phyloP scores from a whole-genome alignment of 139 green algal genomes.

The Volvox reticuliferus region DNA sequence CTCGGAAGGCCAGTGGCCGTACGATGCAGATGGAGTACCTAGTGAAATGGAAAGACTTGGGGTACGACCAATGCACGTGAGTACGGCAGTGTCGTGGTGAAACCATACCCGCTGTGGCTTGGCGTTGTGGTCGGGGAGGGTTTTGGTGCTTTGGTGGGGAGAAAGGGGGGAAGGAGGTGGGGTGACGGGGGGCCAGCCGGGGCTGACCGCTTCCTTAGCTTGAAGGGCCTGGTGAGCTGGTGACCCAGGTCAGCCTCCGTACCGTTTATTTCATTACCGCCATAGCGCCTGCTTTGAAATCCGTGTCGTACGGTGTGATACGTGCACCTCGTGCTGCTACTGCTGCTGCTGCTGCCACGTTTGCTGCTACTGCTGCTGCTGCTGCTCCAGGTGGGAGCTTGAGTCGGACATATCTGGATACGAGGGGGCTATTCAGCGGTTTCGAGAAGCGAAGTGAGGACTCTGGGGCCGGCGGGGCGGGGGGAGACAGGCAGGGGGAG shows the following conservation, averaged over 20 bases:
- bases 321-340: background rate
- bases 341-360: background rate
- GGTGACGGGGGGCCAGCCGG: background rate
- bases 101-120: background rate
- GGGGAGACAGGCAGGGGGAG: background rate
- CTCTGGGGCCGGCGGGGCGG: too few relatives aligned
- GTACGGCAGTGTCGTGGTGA: background rate
- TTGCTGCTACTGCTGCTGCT: background rate
- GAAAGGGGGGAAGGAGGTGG: background rate
- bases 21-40: conserved; percentile 60
- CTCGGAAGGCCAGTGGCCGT: background rate
- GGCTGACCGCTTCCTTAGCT: background rate
- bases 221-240: too few relatives aligned
- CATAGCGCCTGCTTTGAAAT: too few relatives aligned
- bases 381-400: conserved; percentile 45
- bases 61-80: conserved; percentile 67
- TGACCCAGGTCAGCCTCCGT: too few relatives aligned
- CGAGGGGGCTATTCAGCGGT: conserved; percentile 13
- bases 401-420: conserved; percentile 39
- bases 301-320: too few relatives aligned
- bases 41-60: conserved; percentile 74
- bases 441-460: conserved; percentile 24
- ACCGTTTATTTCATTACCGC: too few relatives aligned
- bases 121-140: too few relatives aligned
- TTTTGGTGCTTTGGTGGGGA: background rate